phyloP scores from a whole-genome alignment of 305 asterid genomes.

The Fraxinus sp. region DNA sequence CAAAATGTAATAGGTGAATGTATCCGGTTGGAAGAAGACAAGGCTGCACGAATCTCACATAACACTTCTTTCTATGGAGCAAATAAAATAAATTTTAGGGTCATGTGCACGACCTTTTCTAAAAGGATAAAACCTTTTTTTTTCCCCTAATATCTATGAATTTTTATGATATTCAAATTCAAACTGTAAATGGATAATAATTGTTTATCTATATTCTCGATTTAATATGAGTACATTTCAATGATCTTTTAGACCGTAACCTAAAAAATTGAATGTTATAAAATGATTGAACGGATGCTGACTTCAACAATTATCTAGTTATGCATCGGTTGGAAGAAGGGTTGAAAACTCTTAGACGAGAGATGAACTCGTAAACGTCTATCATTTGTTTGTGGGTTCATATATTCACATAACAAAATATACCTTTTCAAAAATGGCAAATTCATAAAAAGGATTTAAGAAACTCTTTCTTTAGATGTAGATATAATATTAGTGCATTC shows the following conservation, averaged over 20 bases:
- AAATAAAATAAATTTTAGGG: background rate
- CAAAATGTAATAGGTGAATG: background rate
- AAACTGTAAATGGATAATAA: background rate
- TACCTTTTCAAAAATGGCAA: background rate
- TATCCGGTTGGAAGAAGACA: background rate
- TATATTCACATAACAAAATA: background rate
- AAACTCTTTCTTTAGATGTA: background rate
- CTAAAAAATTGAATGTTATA: background rate
- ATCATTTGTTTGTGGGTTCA: background rate
- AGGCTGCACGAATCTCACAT: background rate
- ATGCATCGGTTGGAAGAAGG: background rate
- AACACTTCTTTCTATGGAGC: background rate
- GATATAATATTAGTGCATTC: background rate
- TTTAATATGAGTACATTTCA: background rate
- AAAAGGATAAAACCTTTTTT: background rate
- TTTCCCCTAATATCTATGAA: background rate
- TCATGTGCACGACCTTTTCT: background rate
- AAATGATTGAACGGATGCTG: background rate
- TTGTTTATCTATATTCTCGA: background rate
- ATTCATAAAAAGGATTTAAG: background rate
- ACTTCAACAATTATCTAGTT: background rate
- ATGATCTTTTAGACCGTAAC: background rate
- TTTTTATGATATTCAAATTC: background rate
- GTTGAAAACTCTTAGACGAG: background rate
- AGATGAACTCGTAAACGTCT: no score